Conservation (phyloP, 2,329 filamentous ascomycete species). For the Herpotrichia juniperi region DNA sequence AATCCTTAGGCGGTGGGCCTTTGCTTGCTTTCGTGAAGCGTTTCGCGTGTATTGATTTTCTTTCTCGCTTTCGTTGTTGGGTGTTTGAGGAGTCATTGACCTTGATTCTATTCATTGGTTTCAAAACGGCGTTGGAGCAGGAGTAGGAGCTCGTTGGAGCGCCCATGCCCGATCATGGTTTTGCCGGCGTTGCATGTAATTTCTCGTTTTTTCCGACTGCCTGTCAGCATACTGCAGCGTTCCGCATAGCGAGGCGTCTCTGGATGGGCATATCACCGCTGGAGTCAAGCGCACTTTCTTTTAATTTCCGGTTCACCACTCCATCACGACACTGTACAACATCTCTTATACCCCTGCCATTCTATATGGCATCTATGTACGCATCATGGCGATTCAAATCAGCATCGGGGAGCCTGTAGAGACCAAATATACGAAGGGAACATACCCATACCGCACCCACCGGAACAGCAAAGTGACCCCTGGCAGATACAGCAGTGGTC, state of each 20-base stretch:
- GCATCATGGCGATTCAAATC: no score
- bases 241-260: background rate
- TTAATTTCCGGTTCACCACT: background rate
- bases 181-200: background rate
- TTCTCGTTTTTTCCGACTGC: background rate
- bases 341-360: no score
- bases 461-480: no score
- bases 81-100: no score
- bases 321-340: background rate
- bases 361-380: no score
- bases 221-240: background rate
- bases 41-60: background rate
- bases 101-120: no score
- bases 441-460: no score
- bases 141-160: background rate
- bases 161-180: background rate
- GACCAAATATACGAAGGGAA: no score
- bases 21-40: background rate
- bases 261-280: background rate
- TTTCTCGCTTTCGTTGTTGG: background rate
- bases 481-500: no score
- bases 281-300: background rate
- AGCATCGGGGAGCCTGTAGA: no score
- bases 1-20: background rate
- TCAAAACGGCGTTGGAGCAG: background rate